These are phyloP conservation scores for Xylariaceae sp. DNA, from an alignment of 2,329 filamentous ascomycete species.

Conservation along the genomic window DNA sequence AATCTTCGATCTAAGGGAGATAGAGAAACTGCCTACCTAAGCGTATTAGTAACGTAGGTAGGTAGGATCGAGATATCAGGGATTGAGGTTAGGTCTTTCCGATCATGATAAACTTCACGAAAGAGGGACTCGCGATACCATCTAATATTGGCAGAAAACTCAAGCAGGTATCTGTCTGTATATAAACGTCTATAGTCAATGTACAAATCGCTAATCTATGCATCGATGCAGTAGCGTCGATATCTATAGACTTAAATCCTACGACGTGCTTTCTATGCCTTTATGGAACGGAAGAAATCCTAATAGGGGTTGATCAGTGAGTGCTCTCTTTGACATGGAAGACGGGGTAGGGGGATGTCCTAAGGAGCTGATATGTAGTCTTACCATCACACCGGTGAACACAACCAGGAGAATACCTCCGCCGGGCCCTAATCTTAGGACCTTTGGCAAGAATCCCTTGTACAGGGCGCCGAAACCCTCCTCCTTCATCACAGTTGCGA, in stretches of 20 bases:
- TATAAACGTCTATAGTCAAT: conserved; percentile 13
- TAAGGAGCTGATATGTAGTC: not conserved
- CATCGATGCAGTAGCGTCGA: not conserved
- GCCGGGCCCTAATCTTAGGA: conserved; percentile 65
- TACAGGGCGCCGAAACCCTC: conserved; percentile 92
- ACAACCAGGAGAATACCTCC: conserved; percentile 74
- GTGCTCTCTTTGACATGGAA: not conserved
- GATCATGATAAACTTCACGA: not conserved
- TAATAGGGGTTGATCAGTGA: conserved; percentile 8
- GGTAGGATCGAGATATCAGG: not conserved
- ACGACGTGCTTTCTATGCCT: conserved; percentile 10
- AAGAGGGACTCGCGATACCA: not conserved
- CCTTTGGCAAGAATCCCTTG: conserved; percentile 98
- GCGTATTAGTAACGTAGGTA: not conserved
- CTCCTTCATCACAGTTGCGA: conserved; percentile 86
- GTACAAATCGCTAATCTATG: conserved; percentile 12
- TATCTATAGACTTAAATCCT: not conserved
- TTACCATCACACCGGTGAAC: conserved; percentile 75
- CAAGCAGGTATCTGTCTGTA: conserved; percentile 13
- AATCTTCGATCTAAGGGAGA: not conserved
- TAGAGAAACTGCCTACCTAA: not conserved
- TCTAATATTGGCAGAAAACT: conserved; percentile 4
- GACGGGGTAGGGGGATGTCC: not conserved
- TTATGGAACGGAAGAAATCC: conserved; percentile 32
- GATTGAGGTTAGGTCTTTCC: not conserved